Base-by-base conservation (phyloP, 2,329 filamentous ascomycete genomes). In the Paraconiothyrium brasiliense region DNA sequence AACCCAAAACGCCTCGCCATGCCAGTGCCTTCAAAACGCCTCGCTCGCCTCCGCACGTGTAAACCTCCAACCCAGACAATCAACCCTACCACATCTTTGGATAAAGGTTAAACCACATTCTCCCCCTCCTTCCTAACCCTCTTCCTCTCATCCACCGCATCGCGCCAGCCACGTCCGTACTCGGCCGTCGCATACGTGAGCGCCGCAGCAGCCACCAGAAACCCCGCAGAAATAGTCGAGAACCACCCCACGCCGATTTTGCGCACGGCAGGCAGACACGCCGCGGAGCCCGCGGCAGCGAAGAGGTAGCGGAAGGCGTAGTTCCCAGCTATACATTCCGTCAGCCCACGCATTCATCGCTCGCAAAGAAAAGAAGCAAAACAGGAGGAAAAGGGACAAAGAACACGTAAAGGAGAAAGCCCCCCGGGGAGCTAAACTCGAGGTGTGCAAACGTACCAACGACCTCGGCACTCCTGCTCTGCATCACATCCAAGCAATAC, bases 401-500 rank as follows among this genome's bases (percentile, higher is more conserved):
- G 20, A 20, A 20, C 20, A 20, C 20, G 20, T 20, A 20, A 20
- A 20, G 20, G 20, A 20, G 20, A 20, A 20, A 20, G 20, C 20
- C 1, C 20, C 20, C 20, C 20, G 20, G 20, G 20, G 1, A 20
- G 20, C 20, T 20, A 20, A 20, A 20, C 20, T 1, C 1, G 20
- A 20, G 20, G 20, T 20, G 20, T 20, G 20, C 20, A 20, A 20
- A 20, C 20, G 20, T 20, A 20, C 20, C 73, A 47, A 92, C 87
- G 3, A 94, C 90, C 71, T 95, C 92, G 3, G 89, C 87, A 47
- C 87, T 87, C 34, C 86, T 82, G 1, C 84, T 83, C 66, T 90
- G 90, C 89, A 94, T 92, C 13, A 94, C 91, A 75, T 95, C 92
- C 44, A 95, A 79, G 74, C 91, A 94, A 78, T 95, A 94, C 0